Evolutionary conservation across 1,284 basidiomycete species (phyloP).

Genomic region (Fomitopsis schrenkii): DNA sequence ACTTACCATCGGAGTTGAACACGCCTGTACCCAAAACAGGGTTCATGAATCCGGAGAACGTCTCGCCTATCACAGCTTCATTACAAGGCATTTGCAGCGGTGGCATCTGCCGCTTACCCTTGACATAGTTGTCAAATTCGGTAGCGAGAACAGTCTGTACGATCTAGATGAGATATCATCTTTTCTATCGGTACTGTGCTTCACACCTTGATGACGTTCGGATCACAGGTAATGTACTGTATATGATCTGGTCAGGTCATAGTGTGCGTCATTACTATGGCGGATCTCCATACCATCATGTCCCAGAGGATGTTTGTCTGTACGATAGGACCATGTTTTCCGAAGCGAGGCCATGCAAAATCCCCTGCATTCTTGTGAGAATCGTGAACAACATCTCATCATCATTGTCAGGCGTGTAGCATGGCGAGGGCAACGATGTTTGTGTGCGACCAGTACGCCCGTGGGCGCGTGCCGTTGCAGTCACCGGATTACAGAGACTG

Average conservation of each 20-base stretch:
- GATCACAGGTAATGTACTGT: not conserved
- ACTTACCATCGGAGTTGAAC: slow-evolving; percentile 16
- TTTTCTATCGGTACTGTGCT: not conserved
- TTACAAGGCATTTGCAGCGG: no score
- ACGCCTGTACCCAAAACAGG: slow-evolving; percentile 12
- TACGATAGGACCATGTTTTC: not conserved
- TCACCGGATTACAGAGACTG: not conserved
- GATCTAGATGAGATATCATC: not conserved
- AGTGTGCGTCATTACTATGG: not conserved
- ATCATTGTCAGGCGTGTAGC: no score
- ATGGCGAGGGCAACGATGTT: no score
- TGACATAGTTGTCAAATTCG: slow-evolving; percentile 19
- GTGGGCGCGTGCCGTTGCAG: no score
- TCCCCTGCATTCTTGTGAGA: not conserved
- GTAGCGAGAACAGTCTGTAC: slow-evolving; percentile 4
- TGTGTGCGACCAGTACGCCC: no score
- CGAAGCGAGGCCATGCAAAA: not conserved
- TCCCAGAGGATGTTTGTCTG: not conserved
- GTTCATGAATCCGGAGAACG: not conserved
- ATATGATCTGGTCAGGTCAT: not conserved
- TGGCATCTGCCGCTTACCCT: slow-evolving; percentile 10
- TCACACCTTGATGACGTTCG: not conserved
- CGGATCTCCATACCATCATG: not conserved
- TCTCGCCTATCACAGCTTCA: not conserved
- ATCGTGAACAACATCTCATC: no score